Evolutionary conservation across 257 asterid species (phyloP).

Genomic region (Solanum rostratum): DNA sequence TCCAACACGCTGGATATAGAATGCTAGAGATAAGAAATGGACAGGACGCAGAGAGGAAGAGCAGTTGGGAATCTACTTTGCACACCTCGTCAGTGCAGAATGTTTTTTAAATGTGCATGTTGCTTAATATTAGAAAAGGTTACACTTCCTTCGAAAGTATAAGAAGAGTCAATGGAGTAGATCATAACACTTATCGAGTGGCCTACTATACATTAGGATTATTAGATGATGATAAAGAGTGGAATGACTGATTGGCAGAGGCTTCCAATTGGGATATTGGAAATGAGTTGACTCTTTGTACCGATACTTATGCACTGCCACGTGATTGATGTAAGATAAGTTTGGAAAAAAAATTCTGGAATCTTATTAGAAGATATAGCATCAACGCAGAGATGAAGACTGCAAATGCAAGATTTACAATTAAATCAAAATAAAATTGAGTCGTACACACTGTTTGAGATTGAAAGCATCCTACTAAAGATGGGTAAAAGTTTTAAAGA

Average conservation of each 20-base stretch:
- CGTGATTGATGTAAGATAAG: neutral
- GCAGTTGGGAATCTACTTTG: too few relatives aligned
- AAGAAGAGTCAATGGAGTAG: too few relatives aligned
- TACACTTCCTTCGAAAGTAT: too few relatives aligned
- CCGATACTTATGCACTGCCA: neutral
- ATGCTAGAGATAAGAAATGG: too few relatives aligned
- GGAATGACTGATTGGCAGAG: neutral
- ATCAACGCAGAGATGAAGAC: neutral
- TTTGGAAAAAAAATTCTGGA: neutral
- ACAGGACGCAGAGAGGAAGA: too few relatives aligned
- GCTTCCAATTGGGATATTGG: neutral
- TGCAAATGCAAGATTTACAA: neutral
- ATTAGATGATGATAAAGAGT: neutral
- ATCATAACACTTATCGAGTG: neutral
- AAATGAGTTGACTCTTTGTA: neutral
- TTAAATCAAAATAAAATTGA: neutral
- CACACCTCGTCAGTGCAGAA: too few relatives aligned
- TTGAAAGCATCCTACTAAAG: too few relatives aligned
- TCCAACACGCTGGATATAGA: too few relatives aligned
- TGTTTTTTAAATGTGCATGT: too few relatives aligned
- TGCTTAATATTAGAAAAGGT: too few relatives aligned
- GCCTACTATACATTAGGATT: neutral
- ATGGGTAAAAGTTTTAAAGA: neutral
- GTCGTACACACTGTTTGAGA: neutral
- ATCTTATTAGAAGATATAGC: neutral